Evolutionary conservation across 441 rosid genomes (phyloP).

Genomic region (Lepidium campestre): DNA sequence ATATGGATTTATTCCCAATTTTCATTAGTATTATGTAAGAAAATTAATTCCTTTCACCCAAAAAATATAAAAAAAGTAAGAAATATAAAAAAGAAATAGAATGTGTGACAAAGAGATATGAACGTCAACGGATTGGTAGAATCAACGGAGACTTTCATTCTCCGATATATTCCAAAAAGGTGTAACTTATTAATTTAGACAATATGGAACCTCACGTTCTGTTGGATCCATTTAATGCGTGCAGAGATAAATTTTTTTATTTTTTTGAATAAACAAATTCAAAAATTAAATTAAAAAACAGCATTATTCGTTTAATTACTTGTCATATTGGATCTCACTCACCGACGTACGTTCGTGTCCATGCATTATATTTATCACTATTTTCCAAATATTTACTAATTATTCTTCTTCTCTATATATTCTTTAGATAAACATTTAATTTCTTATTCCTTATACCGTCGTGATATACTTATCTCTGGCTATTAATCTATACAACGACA

Average conservation of each 20-base stretch:
- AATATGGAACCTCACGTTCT: conserved; percentile 33
- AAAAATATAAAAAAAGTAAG: neutral
- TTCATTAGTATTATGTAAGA: no score
- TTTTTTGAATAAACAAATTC: neutral
- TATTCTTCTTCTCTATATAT: neutral
- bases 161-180: conserved; percentile 44
- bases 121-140: conserved; percentile 42
- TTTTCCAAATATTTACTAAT: neutral
- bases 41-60: neutral
- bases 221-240: conserved; percentile 35
- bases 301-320: conserved; percentile 20
- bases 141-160: conserved; percentile 64
- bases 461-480: neutral
- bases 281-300: neutral
- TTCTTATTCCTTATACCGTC: neutral
- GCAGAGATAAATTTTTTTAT: conserved; percentile 9
- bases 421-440: neutral
- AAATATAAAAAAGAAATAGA: neutral
- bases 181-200: conserved; percentile 28
- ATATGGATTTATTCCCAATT: no score
- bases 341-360: conserved; percentile 28
- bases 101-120: conserved; percentile 29
- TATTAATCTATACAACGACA: neutral
- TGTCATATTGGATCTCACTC: conserved; percentile 31
- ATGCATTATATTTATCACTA: conserved; percentile 20